Percentiles rank a stretch among this genome's conserved stretches.
Conservation (phyloP, 2,329 filamentous ascomycete species). For the Cryphonectria parasitica region DNA sequence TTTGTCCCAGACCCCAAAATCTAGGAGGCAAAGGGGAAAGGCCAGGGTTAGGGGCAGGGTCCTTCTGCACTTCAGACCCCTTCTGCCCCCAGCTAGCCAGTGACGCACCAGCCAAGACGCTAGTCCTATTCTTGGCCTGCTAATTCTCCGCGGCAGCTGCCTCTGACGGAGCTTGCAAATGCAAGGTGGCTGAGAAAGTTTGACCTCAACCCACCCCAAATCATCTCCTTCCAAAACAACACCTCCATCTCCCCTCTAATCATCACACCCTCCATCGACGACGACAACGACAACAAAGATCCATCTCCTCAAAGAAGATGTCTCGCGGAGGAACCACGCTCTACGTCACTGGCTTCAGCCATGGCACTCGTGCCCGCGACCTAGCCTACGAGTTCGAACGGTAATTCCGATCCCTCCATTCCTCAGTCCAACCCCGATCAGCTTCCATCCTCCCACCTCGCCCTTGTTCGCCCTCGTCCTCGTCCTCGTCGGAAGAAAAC, state of each 20-base stretch:
- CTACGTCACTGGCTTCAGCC: constrained; percentile 99
- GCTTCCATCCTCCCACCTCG: constrained; percentile 31
- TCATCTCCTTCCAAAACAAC: neutral
- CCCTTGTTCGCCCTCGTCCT: constrained; percentile 30
- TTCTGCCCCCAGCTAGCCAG: neutral
- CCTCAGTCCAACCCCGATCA: constrained; percentile 34
- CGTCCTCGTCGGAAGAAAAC: constrained; percentile 31
- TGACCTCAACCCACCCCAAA: constrained; percentile 7
- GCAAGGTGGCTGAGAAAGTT: constrained; percentile 21
- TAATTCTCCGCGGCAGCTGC: constrained; percentile 10
- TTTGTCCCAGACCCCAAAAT: neutral
- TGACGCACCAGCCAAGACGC: constrained; percentile 10
- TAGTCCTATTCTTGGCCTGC: constrained; percentile 8
- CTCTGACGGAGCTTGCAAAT: constrained; percentile 5
- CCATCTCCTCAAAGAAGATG: constrained; percentile 57
- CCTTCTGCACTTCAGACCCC: neutral
- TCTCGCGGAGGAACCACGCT: constrained; percentile 93
- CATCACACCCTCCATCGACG: constrained; percentile 12
- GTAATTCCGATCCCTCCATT: constrained; percentile 71
- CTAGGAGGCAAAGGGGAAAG: neutral
- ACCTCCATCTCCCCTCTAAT: constrained; percentile 13
- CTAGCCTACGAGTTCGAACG: constrained; percentile 99
- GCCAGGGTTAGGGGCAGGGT: neutral
- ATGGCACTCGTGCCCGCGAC: constrained; percentile 97
- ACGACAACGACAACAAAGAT: constrained; percentile 14